A percentile compares a stretch with the other conserved stretches of the same genome.
These are phyloP conservation scores for Pistacia integerrima DNA, from an alignment of 345 rosid genomes.

Conservation along the genomic window DNA sequence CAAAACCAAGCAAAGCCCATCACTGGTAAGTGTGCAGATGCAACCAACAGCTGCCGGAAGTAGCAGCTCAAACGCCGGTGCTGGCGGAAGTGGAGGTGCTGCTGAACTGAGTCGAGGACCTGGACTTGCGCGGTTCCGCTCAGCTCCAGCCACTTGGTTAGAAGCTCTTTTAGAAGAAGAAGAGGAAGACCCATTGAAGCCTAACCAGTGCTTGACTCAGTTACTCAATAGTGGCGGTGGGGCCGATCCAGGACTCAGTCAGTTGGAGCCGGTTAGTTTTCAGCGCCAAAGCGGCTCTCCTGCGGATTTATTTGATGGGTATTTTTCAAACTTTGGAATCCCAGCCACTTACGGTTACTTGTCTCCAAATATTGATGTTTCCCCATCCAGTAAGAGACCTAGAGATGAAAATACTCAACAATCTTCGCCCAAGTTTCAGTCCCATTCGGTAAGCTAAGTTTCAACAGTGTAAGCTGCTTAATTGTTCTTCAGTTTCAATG, in stretches of 20 bases:
- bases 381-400: conserved; percentile 47
- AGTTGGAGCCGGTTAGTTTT: conserved; percentile 40
- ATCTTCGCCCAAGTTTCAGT: conserved; percentile 38
- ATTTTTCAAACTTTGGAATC: conserved; percentile 47
- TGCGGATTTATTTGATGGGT: conserved; percentile 63
- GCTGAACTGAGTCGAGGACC: conserved; percentile 41
- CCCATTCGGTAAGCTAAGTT: conserved; percentile 41
- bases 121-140: conserved; percentile 64
- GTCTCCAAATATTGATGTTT: conserved; percentile 44
- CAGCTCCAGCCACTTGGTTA: conserved; percentile 79
- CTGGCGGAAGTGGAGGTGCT: conserved; percentile 34
- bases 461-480: not conserved
- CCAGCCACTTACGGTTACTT: conserved; percentile 49
- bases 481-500: not conserved
- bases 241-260: conserved; percentile 36
- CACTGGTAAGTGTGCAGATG: conserved; percentile 44
- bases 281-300: conserved; percentile 78
- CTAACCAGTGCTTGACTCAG: conserved; percentile 67
- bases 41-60: conserved; percentile 53
- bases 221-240: conserved; percentile 34
- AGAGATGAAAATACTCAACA: conserved; percentile 37
- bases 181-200: conserved; percentile 70
- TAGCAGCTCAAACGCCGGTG: conserved; percentile 38
- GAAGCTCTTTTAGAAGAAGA: conserved; percentile 72
- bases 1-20: conserved; percentile 8